phyloP scores from a whole-genome alignment of 345 rosid genomes.

The Hypericum androsaemum region DNA sequence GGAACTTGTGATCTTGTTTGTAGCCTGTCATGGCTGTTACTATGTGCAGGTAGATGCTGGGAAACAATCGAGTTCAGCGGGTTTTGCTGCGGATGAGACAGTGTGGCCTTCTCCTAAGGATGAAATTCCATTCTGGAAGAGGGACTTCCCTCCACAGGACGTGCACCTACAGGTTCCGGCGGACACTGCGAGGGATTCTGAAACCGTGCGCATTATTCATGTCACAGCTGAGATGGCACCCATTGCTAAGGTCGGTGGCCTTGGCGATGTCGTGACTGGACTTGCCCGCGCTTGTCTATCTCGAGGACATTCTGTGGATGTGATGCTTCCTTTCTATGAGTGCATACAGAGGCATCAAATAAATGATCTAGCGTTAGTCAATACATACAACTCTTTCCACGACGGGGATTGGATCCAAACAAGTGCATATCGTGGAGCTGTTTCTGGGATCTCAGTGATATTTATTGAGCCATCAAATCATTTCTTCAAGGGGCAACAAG shows the following conservation, averaged over 20 bases:
- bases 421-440: slow-evolving; percentile 36
- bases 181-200: slow-evolving; percentile 30
- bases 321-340: slow-evolving; percentile 52
- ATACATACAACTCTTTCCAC: slow-evolving; percentile 31
- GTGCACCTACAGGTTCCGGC: slow-evolving; percentile 13
- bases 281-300: slow-evolving; percentile 44
- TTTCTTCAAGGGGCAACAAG: slow-evolving; percentile 39
- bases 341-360: slow-evolving; percentile 35
- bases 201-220: slow-evolving; percentile 34
- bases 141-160: slow-evolving; percentile 32
- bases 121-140: slow-evolving; percentile 45
- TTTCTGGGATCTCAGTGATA: slow-evolving; percentile 35
- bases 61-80: slow-evolving; percentile 2
- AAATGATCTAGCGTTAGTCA: slow-evolving; percentile 22
- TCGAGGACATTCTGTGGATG: slow-evolving; percentile 40
- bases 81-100: slow-evolving; percentile 8
- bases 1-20: too few relatives aligned
- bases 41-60: slow-evolving; percentile 16
- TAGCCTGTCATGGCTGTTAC: too few relatives aligned
- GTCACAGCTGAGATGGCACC: slow-evolving; percentile 57
- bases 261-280: slow-evolving; percentile 54
- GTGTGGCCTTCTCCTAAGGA: slow-evolving; percentile 44
- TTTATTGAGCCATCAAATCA: slow-evolving; percentile 44
- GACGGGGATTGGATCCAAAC: slow-evolving; percentile 39
- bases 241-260: slow-evolving; percentile 60